Percentiles rank a stretch among this genome's conserved stretches.
These are phyloP conservation scores for Adiantum capillusveneris DNA, from an alignment of 75 land plant species.

Conservation along the genomic window DNA sequence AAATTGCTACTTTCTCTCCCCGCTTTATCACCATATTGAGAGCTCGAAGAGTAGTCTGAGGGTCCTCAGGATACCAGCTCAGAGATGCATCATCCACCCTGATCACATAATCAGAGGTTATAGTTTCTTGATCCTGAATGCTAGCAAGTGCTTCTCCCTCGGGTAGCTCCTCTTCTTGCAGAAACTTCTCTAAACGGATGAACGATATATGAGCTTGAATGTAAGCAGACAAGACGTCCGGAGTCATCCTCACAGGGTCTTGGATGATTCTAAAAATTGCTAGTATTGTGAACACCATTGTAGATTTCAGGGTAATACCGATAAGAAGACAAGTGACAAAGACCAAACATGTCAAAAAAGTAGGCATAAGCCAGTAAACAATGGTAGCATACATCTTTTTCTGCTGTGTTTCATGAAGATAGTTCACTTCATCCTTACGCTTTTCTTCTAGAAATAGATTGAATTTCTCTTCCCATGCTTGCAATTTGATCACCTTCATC, in stretches of 20 bases:
- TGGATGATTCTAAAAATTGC: conserved; percentile 1
- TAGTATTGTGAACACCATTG: too few species aligned
- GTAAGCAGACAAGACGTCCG: not conserved
- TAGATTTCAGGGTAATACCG: not conserved
- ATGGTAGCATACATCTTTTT: too few species aligned
- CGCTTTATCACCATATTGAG: conserved; percentile 6
- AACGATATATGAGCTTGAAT: not conserved
- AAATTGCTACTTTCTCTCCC: conserved; percentile 54
- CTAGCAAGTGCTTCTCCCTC: conserved; percentile 1
- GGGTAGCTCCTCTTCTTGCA: not conserved
- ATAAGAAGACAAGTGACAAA: too few species aligned
- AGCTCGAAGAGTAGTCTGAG: not conserved
- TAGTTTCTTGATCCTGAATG: not conserved
- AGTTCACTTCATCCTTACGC: too few species aligned
- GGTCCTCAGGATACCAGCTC: not conserved
- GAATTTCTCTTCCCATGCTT: too few species aligned
- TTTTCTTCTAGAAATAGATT: too few species aligned
- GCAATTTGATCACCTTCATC: too few species aligned
- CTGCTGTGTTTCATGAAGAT: too few species aligned
- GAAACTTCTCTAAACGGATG: not conserved
- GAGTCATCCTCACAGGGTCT: not conserved
- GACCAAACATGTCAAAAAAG: too few species aligned
- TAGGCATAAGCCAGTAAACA: too few species aligned
- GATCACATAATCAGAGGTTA: too few species aligned
- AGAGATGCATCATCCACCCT: too few species aligned